Base-by-base conservation (phyloP, 2,329 filamentous ascomycete genomes). In the Knufia petricola region DNA sequence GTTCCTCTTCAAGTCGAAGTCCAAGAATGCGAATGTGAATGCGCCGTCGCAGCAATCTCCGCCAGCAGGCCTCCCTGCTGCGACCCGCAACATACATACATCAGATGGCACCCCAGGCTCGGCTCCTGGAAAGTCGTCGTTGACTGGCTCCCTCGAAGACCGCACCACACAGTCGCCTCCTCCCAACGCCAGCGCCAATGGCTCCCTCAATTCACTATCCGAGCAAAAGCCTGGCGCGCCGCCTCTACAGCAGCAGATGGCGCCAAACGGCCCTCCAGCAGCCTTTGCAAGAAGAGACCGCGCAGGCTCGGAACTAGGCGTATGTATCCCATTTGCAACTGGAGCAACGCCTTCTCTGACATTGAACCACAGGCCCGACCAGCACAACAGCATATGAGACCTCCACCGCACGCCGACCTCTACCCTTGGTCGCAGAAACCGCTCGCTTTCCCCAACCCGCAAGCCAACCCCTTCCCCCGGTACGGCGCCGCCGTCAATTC, bases 401-500 rank as follows among this genome's bases (percentile, higher is more conserved):
- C 76, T 55, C 77, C 79, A 54, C 76, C 80, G 34, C 92, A 89
- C 65, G 74, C 83, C 34, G 87, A 87, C 3, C 79, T 94, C 48
- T 98, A 96, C 63, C 92, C 92, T 0, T 98, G 92, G 92, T 95
- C 90, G 55, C 87, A 94, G 64, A 82, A 87, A 52, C 81, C 86
- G 49, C 68, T 98, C 46, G 90, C 85, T 55, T 95, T 95, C 65
- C 86, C 86, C 13, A 81, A 87, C 3, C 78, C 82, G 2, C 82
- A 88, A 61, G 78, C 83, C 9, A 89, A 87, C 58, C 92, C 92
- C 0, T 98, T 98, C 59, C 92, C 92, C 12, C 82, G 92, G 64
- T 98, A 98, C 76, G 92, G 92, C 63, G 88, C 94, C 45, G 92
- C 94, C 4, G 90, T 95, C 64, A 98, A 98, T 65, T 79, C 88